phyloP scores from a whole-genome alignment of 2,329 filamentous ascomycete species.

The Fusarium transvaalense region DNA sequence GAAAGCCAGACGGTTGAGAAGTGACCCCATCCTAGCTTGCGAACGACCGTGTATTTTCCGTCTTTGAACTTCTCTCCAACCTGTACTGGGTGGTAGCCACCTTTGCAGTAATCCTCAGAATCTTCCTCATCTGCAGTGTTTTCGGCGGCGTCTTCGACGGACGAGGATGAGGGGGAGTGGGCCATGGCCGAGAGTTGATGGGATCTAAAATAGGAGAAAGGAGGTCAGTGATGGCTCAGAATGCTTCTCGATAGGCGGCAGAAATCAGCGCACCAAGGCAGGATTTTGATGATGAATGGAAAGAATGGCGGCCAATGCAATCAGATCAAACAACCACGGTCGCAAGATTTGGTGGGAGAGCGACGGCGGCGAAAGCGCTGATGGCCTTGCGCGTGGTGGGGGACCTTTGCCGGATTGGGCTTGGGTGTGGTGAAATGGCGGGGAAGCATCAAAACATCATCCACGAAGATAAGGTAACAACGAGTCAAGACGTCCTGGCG shows the following conservation, averaged over 20 bases:
- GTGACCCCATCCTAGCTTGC: constrained; percentile 97
- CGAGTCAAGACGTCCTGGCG: constrained; percentile 28
- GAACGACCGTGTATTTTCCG: constrained; percentile 94
- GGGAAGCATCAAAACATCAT: constrained; percentile 49
- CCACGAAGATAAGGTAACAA: constrained; percentile 37
- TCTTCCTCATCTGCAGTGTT: constrained; percentile 98
- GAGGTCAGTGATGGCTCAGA: constrained; percentile 33
- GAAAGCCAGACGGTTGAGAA: constrained; percentile 96
- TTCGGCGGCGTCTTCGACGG: constrained; percentile 85
- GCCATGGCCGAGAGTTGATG: constrained; percentile 70
- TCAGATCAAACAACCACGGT: constrained; percentile 43
- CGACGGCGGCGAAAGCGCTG: constrained; percentile 44
- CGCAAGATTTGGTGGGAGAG: constrained; percentile 43
- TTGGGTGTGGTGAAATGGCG: constrained; percentile 49
- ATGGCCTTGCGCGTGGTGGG: constrained; percentile 46
- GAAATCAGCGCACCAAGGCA: constrained; percentile 27
- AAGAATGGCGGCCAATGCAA: constrained; percentile 41
- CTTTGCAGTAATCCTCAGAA: constrained; percentile 99
- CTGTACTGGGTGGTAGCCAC: constrained; percentile 94
- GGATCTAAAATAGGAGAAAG: constrained; percentile 56
- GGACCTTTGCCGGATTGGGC: constrained; percentile 49
- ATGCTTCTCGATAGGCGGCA: constrained; percentile 13
- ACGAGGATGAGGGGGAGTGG: constrained; percentile 82
- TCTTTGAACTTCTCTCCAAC: constrained; percentile 98
- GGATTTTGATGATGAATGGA: constrained; percentile 26